Evolutionary conservation across 2,329 filamentous ascomycete genomes (phyloP), one percentile per base, ranked within the genome.

Genomic region (Ophiostoma australiae): DNA sequence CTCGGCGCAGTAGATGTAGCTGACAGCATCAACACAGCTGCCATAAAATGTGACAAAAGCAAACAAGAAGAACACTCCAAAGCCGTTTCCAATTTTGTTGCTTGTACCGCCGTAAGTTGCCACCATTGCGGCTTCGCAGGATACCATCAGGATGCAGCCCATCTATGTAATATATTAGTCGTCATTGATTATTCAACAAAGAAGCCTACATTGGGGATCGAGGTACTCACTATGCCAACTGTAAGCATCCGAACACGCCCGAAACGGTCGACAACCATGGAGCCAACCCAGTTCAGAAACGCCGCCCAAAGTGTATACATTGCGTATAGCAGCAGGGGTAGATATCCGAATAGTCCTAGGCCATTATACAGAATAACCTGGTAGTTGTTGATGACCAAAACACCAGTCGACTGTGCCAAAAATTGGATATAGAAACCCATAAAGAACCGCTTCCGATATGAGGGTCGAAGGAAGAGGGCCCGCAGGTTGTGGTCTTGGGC

Each of bases 291-390:
- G n/a, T 58, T 27, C 10, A 27, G n/a, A 58, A 58, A 58, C 3
- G 52, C 52, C 10, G 52, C n/a, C 52, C 52, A 58, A 58, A 58
- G 52, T 10, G 52, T 58, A 27, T 52, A 52, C 48, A 52, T 52
- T 20, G 48, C 48, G 48, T 52, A 52, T 15, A 58, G 11, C n/a
- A 58, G 13, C 23, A 58, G 52, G n/a, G 52, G 52, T 2, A 58
- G 52, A 4, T 58, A 58, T 58, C 52, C n/a, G 8, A 58, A 58
- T 3, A 58, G 7, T 4, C n/a, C 52, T 2, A 58, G 52, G 8
- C 52, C 52, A 23, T 58, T 58, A 13, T 58, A 58, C 2, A 58
- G n/a, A 27, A 58, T 58, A n/a, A 58, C 52, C n/a, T 58, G 52
- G 8, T 58, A 58, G 52, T 58, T 27, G 11, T 58, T 58, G n/a